phyloP scores from a whole-genome alignment of 768 basidiomycete species.

The Russula vinacea region DNA sequence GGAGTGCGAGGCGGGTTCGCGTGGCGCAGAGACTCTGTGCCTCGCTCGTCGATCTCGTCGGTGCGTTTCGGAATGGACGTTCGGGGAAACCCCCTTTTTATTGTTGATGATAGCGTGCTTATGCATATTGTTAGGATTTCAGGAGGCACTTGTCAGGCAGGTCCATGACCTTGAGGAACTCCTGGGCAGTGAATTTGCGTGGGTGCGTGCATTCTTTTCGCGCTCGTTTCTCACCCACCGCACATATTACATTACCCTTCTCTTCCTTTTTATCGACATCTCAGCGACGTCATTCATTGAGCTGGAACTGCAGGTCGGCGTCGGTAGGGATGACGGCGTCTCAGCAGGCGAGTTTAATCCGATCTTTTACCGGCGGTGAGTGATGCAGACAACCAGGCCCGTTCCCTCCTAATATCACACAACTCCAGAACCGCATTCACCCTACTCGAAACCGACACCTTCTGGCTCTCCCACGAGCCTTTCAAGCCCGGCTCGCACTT shows the following conservation, averaged over 20 bases:
- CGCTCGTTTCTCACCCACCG: not conserved
- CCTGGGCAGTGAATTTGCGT: conserved; percentile 53
- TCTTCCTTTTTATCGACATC: not conserved
- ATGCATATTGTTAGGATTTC: conserved; percentile 40
- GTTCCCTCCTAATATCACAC: conserved; percentile 1
- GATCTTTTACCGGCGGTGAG: conserved; percentile 53
- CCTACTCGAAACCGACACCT: conserved; percentile 45
- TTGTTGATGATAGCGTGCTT: not conserved
- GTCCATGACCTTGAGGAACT: conserved; percentile 53
- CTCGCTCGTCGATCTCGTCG: conserved; percentile 42
- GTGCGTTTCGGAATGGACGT: conserved; percentile 31
- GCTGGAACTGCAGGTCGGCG: conserved; percentile 46
- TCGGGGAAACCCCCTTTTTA: not conserved
- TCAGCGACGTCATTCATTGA: not conserved
- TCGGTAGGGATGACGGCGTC: conserved; percentile 59
- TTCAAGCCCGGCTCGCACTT: conserved; percentile 46
- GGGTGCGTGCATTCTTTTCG: conserved; percentile 43
- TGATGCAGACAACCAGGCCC: conserved; percentile 26
- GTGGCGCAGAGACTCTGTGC: conserved; percentile 47
- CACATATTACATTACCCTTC: not conserved
- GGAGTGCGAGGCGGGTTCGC: conserved; percentile 50
- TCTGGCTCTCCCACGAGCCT: conserved; percentile 58
- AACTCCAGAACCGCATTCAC: conserved; percentile 37
- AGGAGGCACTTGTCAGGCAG: conserved; percentile 55
- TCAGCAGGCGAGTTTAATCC: conserved; percentile 58